Evolutionary conservation across 306 rosid genomes (phyloP).

Genomic region (Erythrophleum fordii): DNA sequence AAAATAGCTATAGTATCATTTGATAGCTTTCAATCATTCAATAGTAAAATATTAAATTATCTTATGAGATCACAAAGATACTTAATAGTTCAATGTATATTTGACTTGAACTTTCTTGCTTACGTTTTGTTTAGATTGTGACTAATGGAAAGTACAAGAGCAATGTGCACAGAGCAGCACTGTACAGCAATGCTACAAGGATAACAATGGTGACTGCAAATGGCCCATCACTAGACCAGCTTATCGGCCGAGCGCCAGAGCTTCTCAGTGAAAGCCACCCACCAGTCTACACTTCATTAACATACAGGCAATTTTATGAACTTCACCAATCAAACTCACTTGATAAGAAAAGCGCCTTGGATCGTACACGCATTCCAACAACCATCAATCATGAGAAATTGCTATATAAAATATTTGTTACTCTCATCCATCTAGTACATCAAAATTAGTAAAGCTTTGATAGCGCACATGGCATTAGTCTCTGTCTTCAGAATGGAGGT

Average conservation of each 20-base stretch:
- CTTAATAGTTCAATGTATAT: not conserved
- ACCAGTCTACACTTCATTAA: not conserved
- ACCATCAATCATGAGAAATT: too few relatives aligned
- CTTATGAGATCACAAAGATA: not conserved
- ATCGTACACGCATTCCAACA: not conserved
- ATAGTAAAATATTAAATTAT: too few relatives aligned
- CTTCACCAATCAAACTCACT: not conserved
- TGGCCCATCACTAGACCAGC: not conserved
- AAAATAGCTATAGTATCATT: too few relatives aligned
- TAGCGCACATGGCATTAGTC: too few relatives aligned
- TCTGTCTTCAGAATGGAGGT: too few relatives aligned
- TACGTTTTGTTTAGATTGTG: not conserved
- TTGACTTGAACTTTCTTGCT: not conserved
- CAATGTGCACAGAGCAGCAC: not conserved
- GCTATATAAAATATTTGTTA: too few relatives aligned
- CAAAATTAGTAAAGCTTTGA: too few relatives aligned
- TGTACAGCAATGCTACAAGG: not conserved
- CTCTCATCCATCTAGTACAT: too few relatives aligned
- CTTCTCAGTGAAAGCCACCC: not conserved
- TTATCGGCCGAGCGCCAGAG: not conserved
- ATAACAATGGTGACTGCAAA: not conserved
- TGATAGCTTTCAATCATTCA: too few relatives aligned
- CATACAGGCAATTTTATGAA: not conserved
- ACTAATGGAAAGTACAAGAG: conserved; percentile 2
- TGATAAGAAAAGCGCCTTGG: not conserved